Evolutionary conservation across 1,139 yeast species (phyloP), one percentile per base, ranked within the genome.

Genomic region (Pichia sp.): DNA sequence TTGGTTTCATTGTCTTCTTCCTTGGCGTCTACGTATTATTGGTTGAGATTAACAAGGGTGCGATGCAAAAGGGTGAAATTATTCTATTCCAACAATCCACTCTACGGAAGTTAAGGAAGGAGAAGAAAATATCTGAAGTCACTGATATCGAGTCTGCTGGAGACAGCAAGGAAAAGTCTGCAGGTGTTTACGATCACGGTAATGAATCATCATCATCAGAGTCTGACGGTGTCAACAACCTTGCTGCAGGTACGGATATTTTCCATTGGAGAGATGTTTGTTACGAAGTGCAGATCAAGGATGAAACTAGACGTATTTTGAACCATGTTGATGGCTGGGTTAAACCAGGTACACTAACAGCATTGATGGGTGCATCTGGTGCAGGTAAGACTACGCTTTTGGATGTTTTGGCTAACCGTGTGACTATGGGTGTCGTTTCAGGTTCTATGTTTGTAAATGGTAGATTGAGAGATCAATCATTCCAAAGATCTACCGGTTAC

Each of bases 361-460:
- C 84, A 31, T 68, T 83, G 46, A 82, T 83, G 86, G 88, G 88
- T 60, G 85, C 79, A 7, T 27, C 29, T 27, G 29, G 29, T 27
- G 29, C 29, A 27, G 29, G 29, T 27, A 27, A 27, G 29, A 83
- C 88, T 1, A 83, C 87, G 7, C 71, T 83, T 58, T 73, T 83
- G 58, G 81, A 82, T 63, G 78, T 78, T 50, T 73, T 83, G 57
- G 82, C 87, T 16, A 84, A 81, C 63, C 74, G 87, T 67, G 75
- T 79, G 58, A 75, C 76, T 52, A 75, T 78, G 68, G 88, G 87
- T 62, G 80, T 78, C 44, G 75, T 83, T 49, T 79, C 86, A 49
- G 87, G 88, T 63, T 84, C 81, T 55, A 79, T 82, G 80, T 70
- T 81, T 55, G 85, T 83, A 29, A 82, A 83, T 62, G 87, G 86